Conservation (phyloP, 257 asterid species). For the Haberlea rhodopensis region DNA sequence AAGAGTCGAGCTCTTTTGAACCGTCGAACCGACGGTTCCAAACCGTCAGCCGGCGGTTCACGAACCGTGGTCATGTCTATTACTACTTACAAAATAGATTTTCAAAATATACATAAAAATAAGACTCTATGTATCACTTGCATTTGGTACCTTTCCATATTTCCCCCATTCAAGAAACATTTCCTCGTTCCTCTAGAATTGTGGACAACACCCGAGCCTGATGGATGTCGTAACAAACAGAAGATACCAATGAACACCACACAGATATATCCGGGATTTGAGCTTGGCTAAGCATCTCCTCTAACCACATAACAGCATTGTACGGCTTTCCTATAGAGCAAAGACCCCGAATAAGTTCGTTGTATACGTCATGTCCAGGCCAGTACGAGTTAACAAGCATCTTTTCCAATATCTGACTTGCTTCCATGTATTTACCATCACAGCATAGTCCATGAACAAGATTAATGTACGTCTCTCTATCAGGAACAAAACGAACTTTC, state of each 20-base stretch:
- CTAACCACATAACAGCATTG: conserved; percentile 70
- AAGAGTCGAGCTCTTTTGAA: no score
- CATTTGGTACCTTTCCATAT: not conserved
- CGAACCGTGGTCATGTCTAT: no score
- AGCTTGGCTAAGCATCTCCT: conserved; percentile 82
- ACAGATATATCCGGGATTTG: conserved; percentile 54
- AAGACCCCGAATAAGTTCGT: conserved; percentile 56
- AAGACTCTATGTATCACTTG: not conserved
- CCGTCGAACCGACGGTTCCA: no score
- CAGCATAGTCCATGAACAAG: conserved; percentile 66
- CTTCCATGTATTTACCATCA: conserved; percentile 65
- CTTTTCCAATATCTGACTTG: conserved; percentile 62
- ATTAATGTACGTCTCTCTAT: conserved; percentile 52
- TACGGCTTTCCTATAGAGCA: conserved; percentile 53
- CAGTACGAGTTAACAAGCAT: conserved; percentile 53
- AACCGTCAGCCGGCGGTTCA: no score
- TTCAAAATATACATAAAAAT: no score
- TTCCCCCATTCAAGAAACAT: conserved; percentile 11
- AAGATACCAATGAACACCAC: conserved; percentile 62
- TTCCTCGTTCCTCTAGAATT: conserved; percentile 15
- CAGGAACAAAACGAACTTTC: conserved; percentile 59
- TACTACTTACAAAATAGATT: no score
- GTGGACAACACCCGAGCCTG: conserved; percentile 27
- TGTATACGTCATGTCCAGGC: conserved; percentile 54
- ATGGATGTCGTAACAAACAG: conserved; percentile 43